phyloP scores from a whole-genome alignment of 805 yeast genomes.

The Schwanniomyces polymorphus region DNA sequence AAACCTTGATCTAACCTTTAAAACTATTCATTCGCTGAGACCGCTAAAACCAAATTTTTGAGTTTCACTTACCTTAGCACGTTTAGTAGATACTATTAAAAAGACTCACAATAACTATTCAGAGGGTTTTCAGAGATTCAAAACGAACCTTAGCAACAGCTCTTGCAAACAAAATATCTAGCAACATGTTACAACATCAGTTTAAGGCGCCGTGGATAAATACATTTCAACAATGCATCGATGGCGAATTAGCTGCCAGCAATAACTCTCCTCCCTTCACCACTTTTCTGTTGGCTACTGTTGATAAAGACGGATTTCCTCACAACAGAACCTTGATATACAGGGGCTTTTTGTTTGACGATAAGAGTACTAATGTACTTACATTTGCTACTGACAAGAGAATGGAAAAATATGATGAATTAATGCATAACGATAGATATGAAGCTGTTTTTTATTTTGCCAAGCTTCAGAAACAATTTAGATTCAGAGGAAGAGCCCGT shows the following conservation, averaged over 20 bases:
- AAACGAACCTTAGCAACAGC: background rate
- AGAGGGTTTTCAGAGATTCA: background rate
- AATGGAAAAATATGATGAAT: slow-evolving; percentile 60
- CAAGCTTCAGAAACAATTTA: slow-evolving; percentile 61
- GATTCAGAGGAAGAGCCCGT: slow-evolving; percentile 68
- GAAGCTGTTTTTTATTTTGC: slow-evolving; percentile 76
- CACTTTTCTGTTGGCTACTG: slow-evolving; percentile 68
- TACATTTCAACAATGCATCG: slow-evolving; percentile 52
- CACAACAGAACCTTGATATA: slow-evolving; percentile 67
- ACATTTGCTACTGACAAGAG: slow-evolving; percentile 73
- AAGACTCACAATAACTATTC: background rate
- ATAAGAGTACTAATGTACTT: slow-evolving; percentile 63
- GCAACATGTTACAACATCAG: slow-evolving; percentile 26
- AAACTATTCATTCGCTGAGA: background rate
- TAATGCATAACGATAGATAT: slow-evolving; percentile 51
- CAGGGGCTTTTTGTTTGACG: slow-evolving; percentile 75
- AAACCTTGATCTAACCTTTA: background rate
- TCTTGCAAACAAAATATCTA: background rate
- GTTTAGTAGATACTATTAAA: background rate
- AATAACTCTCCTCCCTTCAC: slow-evolving; percentile 46
- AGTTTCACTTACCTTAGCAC: background rate
- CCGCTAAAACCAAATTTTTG: background rate
- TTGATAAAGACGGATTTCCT: slow-evolving; percentile 55
- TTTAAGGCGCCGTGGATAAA: slow-evolving; percentile 78
- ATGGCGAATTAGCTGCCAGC: slow-evolving; percentile 36